These are phyloP conservation scores for Ganoderma boninense DNA, from an alignment of 1,284 basidiomycete species.

Conservation along the genomic window DNA sequence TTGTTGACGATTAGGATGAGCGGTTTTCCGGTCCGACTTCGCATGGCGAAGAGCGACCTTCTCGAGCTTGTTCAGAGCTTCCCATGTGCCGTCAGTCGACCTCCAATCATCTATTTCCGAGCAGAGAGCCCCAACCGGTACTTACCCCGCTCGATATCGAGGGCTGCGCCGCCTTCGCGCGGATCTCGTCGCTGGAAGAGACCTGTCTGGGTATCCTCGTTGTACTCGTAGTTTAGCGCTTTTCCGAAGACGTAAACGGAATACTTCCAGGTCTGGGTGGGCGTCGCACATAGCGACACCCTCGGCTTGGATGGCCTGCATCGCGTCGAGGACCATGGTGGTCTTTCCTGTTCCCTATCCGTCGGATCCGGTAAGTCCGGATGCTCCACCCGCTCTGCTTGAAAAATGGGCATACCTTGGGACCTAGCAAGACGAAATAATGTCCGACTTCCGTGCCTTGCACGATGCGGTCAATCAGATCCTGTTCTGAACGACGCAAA, in stretches of 20 bases:
- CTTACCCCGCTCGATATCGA: slow-evolving; percentile 84
- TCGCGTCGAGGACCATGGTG: slow-evolving; percentile 84
- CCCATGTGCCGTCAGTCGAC: background rate
- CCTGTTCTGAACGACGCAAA: slow-evolving; percentile 76
- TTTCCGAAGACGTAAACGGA: slow-evolving; percentile 87
- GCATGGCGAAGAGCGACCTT: slow-evolving; percentile 82
- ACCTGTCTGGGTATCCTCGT: slow-evolving; percentile 82
- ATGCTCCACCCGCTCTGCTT: no score
- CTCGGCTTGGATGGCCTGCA: slow-evolving; percentile 78
- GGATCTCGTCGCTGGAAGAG: slow-evolving; percentile 87
- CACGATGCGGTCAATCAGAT: slow-evolving; percentile 80
- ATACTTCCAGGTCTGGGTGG: slow-evolving; percentile 76
- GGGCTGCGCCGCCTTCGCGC: slow-evolving; percentile 80
- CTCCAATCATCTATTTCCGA: no score
- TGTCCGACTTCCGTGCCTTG: slow-evolving; percentile 75
- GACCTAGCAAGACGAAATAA: slow-evolving; percentile 80
- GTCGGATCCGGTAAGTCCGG: slow-evolving; percentile 1
- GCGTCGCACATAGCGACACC: slow-evolving; percentile 64
- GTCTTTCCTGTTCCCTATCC: slow-evolving; percentile 72
- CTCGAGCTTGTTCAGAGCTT: slow-evolving; percentile 84
- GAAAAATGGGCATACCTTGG: slow-evolving; percentile 59
- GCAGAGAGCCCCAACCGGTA: no score
- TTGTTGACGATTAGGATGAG: slow-evolving; percentile 83
- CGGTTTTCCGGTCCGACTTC: slow-evolving; percentile 64
- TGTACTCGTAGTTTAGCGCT: slow-evolving; percentile 80